Base-by-base conservation (phyloP, 495 filamentous ascomycete species). In the Sabuloglossum arenarium region DNA sequence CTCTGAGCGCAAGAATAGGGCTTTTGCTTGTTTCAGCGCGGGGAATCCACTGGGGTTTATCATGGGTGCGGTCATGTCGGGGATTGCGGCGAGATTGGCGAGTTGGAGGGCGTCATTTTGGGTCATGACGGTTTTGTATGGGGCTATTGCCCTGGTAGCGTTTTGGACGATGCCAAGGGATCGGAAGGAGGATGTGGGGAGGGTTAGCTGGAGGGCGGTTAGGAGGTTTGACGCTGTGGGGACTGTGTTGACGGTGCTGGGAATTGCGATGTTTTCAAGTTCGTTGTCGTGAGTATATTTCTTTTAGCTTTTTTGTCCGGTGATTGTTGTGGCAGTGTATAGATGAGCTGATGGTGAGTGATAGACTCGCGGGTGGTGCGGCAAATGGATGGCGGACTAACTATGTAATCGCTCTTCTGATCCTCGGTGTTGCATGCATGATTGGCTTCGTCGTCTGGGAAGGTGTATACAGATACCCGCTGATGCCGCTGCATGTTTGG, bases 1-100 rank as follows among this genome's bases (percentile, higher is more conserved):
- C 0, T 84, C 67, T 31, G 79, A 65, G 69, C 73, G 64, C 64
- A 84, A 72, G 74, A 89, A 75, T 70, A 80, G 67, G 62, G 77
- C 61, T 66, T 87, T 75, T 72, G 84, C 70, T 6, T 86, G 67
- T 75, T 88, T 72, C 66, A 78, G 75, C 47, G 78, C 81, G 0
- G 82, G 85, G 0, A 85, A 81, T 28, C 74, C 85, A 29, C 71
- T 85, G 29, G 85, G 85, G 0, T 75, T 85, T 59, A 80, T 84
- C 0, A 74, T 80, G 56, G 82, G 82, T 0, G 79, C 72, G 34
- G 77, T 86, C 42, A 67, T 84, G 19, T 77, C 75, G 28, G 84
- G 83, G 14, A 69, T 84, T 27, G 82, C 81, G 3, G 74, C 79
- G 6, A 74, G 84, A 59, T 69, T 86, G 12, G 79, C 79, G 1